Base-by-base conservation (phyloP, 768 basidiomycete genomes). In the Pleurotus ostreatus region DNA sequence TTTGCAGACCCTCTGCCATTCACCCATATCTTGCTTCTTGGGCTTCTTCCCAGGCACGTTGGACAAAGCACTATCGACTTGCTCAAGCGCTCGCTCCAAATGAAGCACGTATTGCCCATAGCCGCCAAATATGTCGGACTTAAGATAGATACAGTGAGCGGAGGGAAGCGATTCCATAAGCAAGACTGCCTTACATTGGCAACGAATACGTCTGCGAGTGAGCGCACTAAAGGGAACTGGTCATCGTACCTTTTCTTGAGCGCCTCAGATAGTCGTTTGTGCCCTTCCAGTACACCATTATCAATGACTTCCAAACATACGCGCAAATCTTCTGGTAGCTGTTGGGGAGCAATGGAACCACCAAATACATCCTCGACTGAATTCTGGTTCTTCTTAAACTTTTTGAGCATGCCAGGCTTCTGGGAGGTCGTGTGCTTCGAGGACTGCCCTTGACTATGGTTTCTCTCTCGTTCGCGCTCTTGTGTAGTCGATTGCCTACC, bases 51-150 rank as follows among this genome's bases (percentile, higher is more conserved):
- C 79, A 2, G 82, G 73, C 49, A 78, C 77, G 30, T 83, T 82
- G 13, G 82, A 82, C 43, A 94, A 76, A 15, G 86, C 86, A 30
- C 86, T 81, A 67, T 98, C 93, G 3, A 94, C 89, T 65, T 93
- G 88, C 59, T 88, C 85, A 45, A 98, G 77, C 2, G 95, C 94
- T 37, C 88, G 82, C 70, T 98, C 96, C 34, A 98, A 78, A 67
- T 95, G 92, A n/a, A 98, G 75, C 18, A 98, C 92, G 66, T 95
- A 98, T 26, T 86, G 89, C 0, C 92, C 89, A 73, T 99, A 99
- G 58, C 94, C 94, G 59, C 89, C 84, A 59, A 99, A 85, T 55
- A 99, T 92, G 68, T 93, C 89, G 15, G 93, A 91, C 94, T 44
- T 96, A 68, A 6, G 39, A 34, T 11, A 11, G 30, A 34, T 11